Evolutionary conservation across 192 early-diverging fungal genomes (phyloP).

Genomic region (Rhizoclosmatium sp.): DNA sequence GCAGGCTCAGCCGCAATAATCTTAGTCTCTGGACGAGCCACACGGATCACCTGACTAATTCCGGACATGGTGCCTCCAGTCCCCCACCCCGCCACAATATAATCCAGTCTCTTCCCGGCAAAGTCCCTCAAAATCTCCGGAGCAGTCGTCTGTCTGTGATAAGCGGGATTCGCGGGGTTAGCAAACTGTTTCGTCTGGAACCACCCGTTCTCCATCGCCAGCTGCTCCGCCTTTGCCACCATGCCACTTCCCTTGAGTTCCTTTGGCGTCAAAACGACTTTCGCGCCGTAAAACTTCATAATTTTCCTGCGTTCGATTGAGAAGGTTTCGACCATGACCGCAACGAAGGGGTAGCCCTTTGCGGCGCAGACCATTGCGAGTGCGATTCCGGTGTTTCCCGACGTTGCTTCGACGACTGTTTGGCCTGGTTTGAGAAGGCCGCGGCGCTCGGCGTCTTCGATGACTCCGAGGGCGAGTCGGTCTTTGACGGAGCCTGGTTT

Average conservation of each 20-base stretch:
- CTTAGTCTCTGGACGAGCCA: constrained; percentile 40
- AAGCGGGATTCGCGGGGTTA: constrained; percentile 52
- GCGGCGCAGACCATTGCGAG: constrained; percentile 53
- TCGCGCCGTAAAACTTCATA: constrained; percentile 57
- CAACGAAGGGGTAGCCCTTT: constrained; percentile 55
- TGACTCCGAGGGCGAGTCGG: constrained; percentile 91
- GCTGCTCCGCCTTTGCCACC: constrained; percentile 50
- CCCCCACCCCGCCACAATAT: constrained; percentile 48
- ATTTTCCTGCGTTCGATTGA: constrained; percentile 51
- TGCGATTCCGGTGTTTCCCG: constrained; percentile 83
- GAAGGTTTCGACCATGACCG: constrained; percentile 54
- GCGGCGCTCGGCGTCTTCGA: constrained; percentile 90
- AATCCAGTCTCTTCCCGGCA: constrained; percentile 37
- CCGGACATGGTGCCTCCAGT: constrained; percentile 44
- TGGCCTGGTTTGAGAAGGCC: constrained; percentile 87
- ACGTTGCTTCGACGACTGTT: constrained; percentile 76
- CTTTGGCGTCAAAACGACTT: constrained; percentile 53
- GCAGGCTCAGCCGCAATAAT: constrained; percentile 45
- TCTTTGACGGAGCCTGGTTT: constrained; percentile 94
- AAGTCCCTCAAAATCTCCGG: constrained; percentile 49
- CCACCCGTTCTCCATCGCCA: constrained; percentile 47
- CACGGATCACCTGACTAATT: constrained; percentile 21
- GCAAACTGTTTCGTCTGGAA: constrained; percentile 49
- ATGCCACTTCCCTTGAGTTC: constrained; percentile 50
- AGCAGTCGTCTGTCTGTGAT: constrained; percentile 49